Percentiles rank a stretch among this genome's conserved stretches.
These are phyloP conservation scores for Lactifluus piperatus DNA, from an alignment of 768 basidiomycete species.

Conservation along the genomic window DNA sequence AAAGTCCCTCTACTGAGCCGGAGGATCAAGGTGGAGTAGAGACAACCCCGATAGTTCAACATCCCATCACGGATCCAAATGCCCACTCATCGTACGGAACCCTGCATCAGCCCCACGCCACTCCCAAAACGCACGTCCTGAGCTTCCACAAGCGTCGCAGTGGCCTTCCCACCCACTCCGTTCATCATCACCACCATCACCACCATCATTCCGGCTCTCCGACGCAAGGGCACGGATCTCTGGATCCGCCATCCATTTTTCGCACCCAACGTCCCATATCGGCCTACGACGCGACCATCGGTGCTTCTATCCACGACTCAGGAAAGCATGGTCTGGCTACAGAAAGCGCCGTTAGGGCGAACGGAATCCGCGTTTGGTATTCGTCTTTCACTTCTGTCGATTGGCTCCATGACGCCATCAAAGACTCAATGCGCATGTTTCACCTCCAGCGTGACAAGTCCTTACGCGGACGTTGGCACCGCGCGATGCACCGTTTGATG, in stretches of 20 bases:
- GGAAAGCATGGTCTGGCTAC: constrained; percentile 33
- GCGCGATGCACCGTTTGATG: constrained; percentile 64
- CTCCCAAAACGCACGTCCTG: constrained; percentile 8
- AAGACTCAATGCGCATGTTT: constrained; percentile 78
- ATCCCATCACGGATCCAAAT: constrained; percentile 22
- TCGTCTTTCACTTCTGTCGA: constrained; percentile 86
- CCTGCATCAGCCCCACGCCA: constrained; percentile 23
- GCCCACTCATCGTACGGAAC: constrained; percentile 48
- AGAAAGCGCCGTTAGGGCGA: constrained; percentile 49
- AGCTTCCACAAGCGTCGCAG: constrained; percentile 29
- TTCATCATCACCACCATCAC: constrained; percentile 26
- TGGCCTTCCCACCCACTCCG: constrained; percentile 31
- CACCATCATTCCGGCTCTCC: constrained; percentile 29
- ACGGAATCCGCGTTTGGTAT: constrained; percentile 91
- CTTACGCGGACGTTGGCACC: constrained; percentile 51
- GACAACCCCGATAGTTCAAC: constrained; percentile 26
- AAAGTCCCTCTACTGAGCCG: constrained; percentile 6
- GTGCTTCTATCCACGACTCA: constrained; percentile 28
- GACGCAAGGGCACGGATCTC: constrained; percentile 24
- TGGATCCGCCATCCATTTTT: constrained; percentile 31
- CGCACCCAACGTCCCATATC: constrained; percentile 56
- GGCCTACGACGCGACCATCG: constrained; percentile 52
- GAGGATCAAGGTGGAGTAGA: constrained; percentile 26
- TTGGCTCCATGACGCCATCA: constrained; percentile 95
- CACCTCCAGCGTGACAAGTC: constrained; percentile 65